Percentiles rank a stretch among this genome's conserved stretches.
Evolutionary conservation across 2,329 filamentous ascomycete genomes (phyloP).

Genomic region (Neonectria magnoliae): DNA sequence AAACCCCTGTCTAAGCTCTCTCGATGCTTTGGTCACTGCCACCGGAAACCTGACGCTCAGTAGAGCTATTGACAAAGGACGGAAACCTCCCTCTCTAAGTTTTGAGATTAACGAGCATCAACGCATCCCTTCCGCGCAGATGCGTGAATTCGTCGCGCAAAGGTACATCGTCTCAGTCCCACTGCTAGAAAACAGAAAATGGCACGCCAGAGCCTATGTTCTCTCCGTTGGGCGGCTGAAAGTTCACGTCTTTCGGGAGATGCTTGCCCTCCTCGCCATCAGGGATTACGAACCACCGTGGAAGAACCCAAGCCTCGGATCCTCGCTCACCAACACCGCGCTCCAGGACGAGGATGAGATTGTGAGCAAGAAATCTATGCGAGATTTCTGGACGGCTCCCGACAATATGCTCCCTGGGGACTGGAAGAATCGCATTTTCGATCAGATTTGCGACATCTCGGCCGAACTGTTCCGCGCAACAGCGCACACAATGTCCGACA

Average conservation of each 20-base stretch:
- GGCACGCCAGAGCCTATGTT: conserved; percentile 51
- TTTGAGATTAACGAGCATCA: conserved; percentile 45
- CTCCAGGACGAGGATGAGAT: conserved; percentile 50
- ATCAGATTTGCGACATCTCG: conserved; percentile 48
- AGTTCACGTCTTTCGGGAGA: conserved; percentile 50
- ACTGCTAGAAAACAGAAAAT: conserved; percentile 47
- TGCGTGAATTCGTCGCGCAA: conserved; percentile 52
- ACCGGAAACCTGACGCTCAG: conserved; percentile 36
- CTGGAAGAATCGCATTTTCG: conserved; percentile 48
- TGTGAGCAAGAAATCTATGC: conserved; percentile 46
- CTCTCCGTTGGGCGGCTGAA: conserved; percentile 50
- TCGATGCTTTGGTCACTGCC: conserved; percentile 46
- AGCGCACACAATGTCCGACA: conserved; percentile 51
- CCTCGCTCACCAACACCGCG: conserved; percentile 51
- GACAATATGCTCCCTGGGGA: conserved; percentile 44
- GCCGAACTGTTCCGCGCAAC: conserved; percentile 49
- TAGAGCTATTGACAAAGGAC: background rate
- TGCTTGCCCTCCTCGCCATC: conserved; percentile 48
- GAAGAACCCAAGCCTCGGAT: conserved; percentile 46
- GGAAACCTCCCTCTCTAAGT: conserved; percentile 20
- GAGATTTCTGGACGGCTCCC: conserved; percentile 45
- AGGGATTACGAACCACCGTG: conserved; percentile 51
- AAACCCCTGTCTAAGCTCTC: conserved; percentile 39
- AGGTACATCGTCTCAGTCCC: conserved; percentile 48
- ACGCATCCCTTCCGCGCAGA: conserved; percentile 50